Percentiles rank a stretch among this genome's conserved stretches.
Evolutionary conservation across 192 early-diverging fungal genomes (phyloP).

Genomic region (Neocallimastix lanati): DNA sequence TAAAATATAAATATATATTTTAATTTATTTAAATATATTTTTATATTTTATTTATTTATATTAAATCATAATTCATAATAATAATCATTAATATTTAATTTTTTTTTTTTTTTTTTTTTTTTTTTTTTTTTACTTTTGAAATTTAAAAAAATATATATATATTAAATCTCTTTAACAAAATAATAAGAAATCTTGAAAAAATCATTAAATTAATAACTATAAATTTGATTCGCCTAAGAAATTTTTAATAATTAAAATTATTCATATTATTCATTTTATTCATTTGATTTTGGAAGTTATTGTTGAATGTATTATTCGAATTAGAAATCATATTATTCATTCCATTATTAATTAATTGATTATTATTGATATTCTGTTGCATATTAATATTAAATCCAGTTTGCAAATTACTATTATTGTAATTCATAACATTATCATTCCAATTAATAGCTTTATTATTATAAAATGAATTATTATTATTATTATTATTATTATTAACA

Average conservation of each 20-base stretch:
- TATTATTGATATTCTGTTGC: neutral
- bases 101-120: too few species aligned
- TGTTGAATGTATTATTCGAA: neutral
- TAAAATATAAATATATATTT: too few species aligned
- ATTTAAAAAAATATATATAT: too few species aligned
- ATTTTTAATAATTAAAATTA: neutral
- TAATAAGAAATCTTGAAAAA: too few species aligned
- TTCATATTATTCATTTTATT: neutral
- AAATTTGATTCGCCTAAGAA: too few species aligned
- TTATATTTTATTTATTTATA: too few species aligned
- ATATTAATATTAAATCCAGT: neutral
- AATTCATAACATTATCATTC: neutral
- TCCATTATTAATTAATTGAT: neutral
- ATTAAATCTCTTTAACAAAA: too few species aligned
- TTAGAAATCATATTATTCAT: neutral
- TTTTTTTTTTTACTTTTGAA: too few species aligned
- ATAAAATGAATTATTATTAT: neutral
- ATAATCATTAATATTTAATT: too few species aligned
- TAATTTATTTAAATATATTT: too few species aligned
- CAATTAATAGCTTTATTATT: neutral
- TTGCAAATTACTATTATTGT: neutral
- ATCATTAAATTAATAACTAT: too few species aligned
- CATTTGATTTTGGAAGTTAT: neutral
- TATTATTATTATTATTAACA: neutral
- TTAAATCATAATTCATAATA: too few species aligned